phyloP scores from a whole-genome alignment of 805 yeast species.

The Yarrowia osloensis region DNA sequence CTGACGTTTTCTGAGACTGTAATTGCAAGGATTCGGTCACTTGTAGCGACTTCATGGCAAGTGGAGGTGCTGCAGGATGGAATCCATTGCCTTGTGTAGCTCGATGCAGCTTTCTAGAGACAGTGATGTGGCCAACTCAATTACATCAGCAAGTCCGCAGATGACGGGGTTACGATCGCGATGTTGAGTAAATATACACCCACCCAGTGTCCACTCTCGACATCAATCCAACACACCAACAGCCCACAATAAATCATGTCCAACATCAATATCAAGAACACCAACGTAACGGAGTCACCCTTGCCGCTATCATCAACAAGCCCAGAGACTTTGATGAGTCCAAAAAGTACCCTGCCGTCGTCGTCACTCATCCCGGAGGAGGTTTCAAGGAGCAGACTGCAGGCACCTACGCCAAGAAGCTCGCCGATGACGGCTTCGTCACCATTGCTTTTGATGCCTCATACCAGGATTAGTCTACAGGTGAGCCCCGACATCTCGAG shows the following conservation, averaged over 20 bases:
- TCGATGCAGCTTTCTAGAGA: too few relatives aligned
- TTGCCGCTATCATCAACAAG: not conserved
- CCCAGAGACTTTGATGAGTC: not conserved
- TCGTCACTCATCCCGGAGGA: not conserved
- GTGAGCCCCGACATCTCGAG: not conserved
- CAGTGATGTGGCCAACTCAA: too few relatives aligned
- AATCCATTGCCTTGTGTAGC: too few relatives aligned
- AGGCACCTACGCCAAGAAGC: not conserved
- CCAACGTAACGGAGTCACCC: not conserved
- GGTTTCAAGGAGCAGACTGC: not conserved
- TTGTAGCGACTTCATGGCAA: too few relatives aligned
- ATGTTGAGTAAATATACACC: too few relatives aligned
- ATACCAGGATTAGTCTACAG: not conserved
- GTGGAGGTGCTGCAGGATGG: too few relatives aligned
- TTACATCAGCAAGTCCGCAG: too few relatives aligned
- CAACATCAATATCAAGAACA: not conserved
- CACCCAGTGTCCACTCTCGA: too few relatives aligned
- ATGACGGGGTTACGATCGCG: too few relatives aligned
- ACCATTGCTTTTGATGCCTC: not conserved
- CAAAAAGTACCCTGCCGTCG: not conserved
- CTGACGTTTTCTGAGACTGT: too few relatives aligned
- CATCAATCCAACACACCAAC: too few relatives aligned
- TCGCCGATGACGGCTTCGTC: not conserved
- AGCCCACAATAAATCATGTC: not conserved
- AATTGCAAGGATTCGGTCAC: too few relatives aligned